A percentile compares a stretch with the other conserved stretches of the same genome.
Evolutionary conservation across 2,329 filamentous ascomycete genomes (phyloP).

Genomic region (Alternaria longipes): DNA sequence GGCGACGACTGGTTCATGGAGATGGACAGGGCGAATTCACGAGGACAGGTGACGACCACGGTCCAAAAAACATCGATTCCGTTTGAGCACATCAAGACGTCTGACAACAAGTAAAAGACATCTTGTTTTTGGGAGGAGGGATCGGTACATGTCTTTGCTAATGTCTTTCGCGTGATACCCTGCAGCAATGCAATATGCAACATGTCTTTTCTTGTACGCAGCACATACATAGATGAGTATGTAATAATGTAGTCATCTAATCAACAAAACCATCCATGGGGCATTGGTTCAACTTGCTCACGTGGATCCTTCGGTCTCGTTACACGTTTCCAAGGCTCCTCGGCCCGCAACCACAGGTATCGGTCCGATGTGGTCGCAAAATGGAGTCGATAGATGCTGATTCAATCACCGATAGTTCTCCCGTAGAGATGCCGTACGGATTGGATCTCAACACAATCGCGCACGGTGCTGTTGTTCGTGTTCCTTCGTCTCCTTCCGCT

Average conservation of each 20-base stretch:
- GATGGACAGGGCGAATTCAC: slow-evolving; percentile 23
- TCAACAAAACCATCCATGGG: not conserved
- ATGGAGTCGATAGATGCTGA: not conserved
- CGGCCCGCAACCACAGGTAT: not conserved
- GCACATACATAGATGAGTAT: slow-evolving; percentile 1
- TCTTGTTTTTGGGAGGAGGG: not conserved
- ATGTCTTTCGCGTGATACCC: slow-evolving; percentile 19
- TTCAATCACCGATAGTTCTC: slow-evolving; percentile 1
- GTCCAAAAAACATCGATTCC: slow-evolving; percentile 14
- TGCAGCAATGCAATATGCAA: slow-evolving; percentile 13
- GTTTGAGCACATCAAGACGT: slow-evolving; percentile 16
- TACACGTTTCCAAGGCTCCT: not conserved
- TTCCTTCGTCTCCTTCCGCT: not conserved
- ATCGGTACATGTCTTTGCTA: slow-evolving; percentile 3
- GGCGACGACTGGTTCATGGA: slow-evolving; percentile 34
- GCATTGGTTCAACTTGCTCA: not conserved
- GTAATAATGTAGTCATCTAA: slow-evolving; percentile 2
- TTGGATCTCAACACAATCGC: not conserved
- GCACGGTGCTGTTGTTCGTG: slow-evolving; percentile 4
- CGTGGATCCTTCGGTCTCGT: slow-evolving; percentile 4
- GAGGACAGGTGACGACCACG: slow-evolving; percentile 23
- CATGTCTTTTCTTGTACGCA: slow-evolving; percentile 8
- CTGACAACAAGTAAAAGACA: slow-evolving; percentile 7
- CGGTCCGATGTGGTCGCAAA: slow-evolving; percentile 5
- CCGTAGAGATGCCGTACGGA: not conserved